These are phyloP conservation scores for Chlorociboria aeruginascens DNA, from an alignment of 495 filamentous ascomycete species.

Conservation along the genomic window DNA sequence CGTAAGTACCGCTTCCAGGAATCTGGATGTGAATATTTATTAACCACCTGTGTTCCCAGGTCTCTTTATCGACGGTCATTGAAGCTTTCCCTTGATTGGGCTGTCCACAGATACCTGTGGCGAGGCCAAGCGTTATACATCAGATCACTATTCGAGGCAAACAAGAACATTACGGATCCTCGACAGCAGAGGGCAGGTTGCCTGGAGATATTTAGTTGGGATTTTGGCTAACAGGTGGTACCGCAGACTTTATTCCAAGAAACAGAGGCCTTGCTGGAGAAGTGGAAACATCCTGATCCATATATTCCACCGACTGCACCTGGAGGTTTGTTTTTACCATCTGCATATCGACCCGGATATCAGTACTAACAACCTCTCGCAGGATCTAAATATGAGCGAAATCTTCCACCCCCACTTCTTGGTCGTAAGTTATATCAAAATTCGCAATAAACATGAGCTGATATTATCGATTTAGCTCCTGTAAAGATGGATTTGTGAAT, in stretches of 20 bases:
- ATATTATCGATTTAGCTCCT: no score
- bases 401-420: slow-evolving; percentile 65
- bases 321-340: slow-evolving; percentile 54
- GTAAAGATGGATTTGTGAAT: no score
- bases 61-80: slow-evolving; percentile 87
- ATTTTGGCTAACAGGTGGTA: neutral
- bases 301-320: slow-evolving; percentile 81
- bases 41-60: slow-evolving; percentile 30
- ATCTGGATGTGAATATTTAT: neutral
- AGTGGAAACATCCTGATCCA: slow-evolving; percentile 96
- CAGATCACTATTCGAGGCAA: slow-evolving; percentile 87
- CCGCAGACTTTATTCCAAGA: slow-evolving; percentile 65
- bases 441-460: no score
- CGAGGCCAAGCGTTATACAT: slow-evolving; percentile 93
- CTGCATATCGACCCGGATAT: neutral
- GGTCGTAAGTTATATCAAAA: slow-evolving; percentile 50
- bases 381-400: slow-evolving; percentile 96
- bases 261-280: slow-evolving; percentile 76
- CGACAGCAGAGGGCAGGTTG: slow-evolving; percentile 68
- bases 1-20: slow-evolving; percentile 3
- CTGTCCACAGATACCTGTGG: slow-evolving; percentile 83
- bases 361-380: neutral
- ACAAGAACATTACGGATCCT: slow-evolving; percentile 74
- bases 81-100: slow-evolving; percentile 91
- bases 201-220: neutral